Evolutionary conservation across 2,329 filamentous ascomycete genomes (phyloP), one percentile per base, ranked within the genome.

Genomic region (Sclerotinia minor): DNA sequence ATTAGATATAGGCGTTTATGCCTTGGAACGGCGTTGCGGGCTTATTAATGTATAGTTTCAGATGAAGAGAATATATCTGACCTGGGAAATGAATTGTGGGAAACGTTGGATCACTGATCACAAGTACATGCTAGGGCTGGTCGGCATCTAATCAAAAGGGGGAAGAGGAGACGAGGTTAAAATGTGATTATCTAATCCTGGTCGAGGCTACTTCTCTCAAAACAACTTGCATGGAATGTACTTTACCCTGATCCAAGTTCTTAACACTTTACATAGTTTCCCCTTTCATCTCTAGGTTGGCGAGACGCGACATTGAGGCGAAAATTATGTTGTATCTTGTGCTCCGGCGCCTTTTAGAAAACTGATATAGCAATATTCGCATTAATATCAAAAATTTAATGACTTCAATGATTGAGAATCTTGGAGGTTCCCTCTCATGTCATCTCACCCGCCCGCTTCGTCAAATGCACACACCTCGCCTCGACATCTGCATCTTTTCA

Each of bases 21-120:
- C 70, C 68, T 69, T 71, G 59, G 67, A 64, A 32, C 50, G 70
- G 70, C 66, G 70, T 71, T 71, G 49, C 29, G 45, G 15, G 45
- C 24, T 52, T 54, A 47, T 29, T 61, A 53, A n/a, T 15, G 15
- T 41, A 21, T 65, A 35, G 26, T 6, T 21, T 63, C 29, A 41
- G 29, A 38, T 32, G 8, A 38, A 41, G 59, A 50, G 32, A 41
- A 63, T 49, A 58, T 5, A 65, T 9, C 13, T 13, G 21, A 32
- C 29, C 35, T 47, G 21, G 26, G 44, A 35, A 58, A 24, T n/a
- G 15, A 21, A 65, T 65, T 41, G 35, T 64, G 44, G 41, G 61
- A 63, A 63, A n/a, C 26, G n/a, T 15, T 38, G 2, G 21, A 26
- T 21, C 29, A 50, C 21, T 61, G 32, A 41, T 63, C 59, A 38